Base-by-base conservation (phyloP, 2,329 filamentous ascomycete genomes). In the Sporothrix inflata region DNA sequence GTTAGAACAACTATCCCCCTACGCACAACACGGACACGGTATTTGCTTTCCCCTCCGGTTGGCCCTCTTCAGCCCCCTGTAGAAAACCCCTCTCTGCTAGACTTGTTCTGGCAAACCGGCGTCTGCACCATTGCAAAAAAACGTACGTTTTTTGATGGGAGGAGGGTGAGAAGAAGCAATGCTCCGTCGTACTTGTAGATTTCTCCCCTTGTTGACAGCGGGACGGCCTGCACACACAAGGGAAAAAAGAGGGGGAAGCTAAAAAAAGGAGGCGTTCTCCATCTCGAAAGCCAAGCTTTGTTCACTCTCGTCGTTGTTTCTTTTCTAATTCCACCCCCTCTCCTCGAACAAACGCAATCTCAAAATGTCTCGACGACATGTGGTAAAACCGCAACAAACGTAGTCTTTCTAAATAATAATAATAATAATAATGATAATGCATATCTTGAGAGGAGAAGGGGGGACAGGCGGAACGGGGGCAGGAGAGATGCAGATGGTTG, bases 21-120 rank as follows among this genome's bases (percentile, higher is more conserved):
- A 30, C 19, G 27, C 6, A 57, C 27, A 57, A 34, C 53, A 57
- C 53, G 53, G 53, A n/a, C 53, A 57, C 53, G 53, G 53, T 14
- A 57, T 34, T 34, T 57, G 53, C 5, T 14, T 57, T 16, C 14
- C 21, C 19, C 40, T 66, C 12, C 24, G 21, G 21, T 47, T 21
- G n/a, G 12, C 7, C 7, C 49, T 53, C 38, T 57, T 34, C n/a
- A 27, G 49, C n/a, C 49, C 27, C 53, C 30, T 42, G 40, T 9
- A 14, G 14, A 34, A 38, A 53, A 66, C 45, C 65, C 65, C 65
- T 68, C 65, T 49, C 24, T 68, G 65, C 65, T 68, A 68, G 19
- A 24, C 65, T 68, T 45, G 27, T 68, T 53, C 45, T 38, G 65
- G 65, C 45, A 7, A 38, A 19, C 65, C 40, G 45, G 47, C 47